Conservation (phyloP, 2,329 filamentous ascomycete genomes). For the Fusarium temperatum region DNA sequence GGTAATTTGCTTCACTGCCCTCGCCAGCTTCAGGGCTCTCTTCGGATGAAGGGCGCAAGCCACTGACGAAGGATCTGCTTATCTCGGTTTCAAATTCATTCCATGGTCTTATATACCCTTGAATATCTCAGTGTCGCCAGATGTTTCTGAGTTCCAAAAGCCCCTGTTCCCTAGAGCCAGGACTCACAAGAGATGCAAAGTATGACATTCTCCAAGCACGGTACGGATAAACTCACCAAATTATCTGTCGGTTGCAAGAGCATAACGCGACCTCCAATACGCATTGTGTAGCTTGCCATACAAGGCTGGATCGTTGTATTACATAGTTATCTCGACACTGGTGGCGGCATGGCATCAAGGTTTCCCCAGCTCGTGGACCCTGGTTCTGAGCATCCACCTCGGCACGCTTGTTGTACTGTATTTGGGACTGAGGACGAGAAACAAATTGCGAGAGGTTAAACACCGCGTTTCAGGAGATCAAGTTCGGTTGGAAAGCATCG, state of each 20-base stretch:
- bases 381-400: conserved; percentile 22
- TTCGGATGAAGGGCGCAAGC: background rate
- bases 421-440: background rate
- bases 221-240: background rate
- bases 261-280: background rate
- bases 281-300: background rate
- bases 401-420: background rate
- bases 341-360: conserved; percentile 16
- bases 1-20: background rate
- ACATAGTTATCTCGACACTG: conserved; percentile 12
- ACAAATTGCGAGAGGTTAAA: conserved; percentile 3
- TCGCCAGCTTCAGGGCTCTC: background rate
- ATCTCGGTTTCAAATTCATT: background rate
- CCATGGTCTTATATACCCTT: background rate
- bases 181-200: background rate
- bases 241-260: background rate
- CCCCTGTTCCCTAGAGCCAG: background rate
- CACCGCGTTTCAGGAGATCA: conserved; percentile 25
- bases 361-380: conserved; percentile 28
- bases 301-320: background rate
- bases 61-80: background rate
- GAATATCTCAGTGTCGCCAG: background rate
- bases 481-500: background rate
- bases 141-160: background rate
- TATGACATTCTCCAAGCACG: background rate